Evolutionary conservation across 176 grass and related monocot genomes (phyloP).

Genomic region (Eragrostis curvula): DNA sequence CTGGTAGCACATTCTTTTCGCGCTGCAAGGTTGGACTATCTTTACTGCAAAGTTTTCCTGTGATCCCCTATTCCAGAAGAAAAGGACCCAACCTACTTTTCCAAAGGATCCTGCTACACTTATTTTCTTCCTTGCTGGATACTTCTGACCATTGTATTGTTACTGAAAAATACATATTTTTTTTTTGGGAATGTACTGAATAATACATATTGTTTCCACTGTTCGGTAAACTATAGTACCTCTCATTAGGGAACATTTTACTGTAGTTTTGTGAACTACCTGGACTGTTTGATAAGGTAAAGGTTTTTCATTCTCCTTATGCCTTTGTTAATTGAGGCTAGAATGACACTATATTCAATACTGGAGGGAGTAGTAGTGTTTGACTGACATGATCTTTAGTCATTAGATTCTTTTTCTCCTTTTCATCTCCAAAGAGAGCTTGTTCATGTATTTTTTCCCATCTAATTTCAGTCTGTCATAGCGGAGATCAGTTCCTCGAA

Average conservation of each 20-base stretch:
- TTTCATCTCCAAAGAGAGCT: slow-evolving; percentile 29
- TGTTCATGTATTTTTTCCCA: slow-evolving; percentile 26
- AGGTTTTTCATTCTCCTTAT: slow-evolving; percentile 4
- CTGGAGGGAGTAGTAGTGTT: neutral
- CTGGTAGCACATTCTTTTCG: slow-evolving; percentile 95
- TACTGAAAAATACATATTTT: slow-evolving; percentile 26
- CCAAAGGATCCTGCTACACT: slow-evolving; percentile 27
- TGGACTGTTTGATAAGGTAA: neutral
- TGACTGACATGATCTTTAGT: slow-evolving; percentile 6
- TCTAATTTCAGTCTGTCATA: slow-evolving; percentile 84
- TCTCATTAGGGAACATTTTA: neutral
- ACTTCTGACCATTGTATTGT: slow-evolving; percentile 3
- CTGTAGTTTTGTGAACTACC: slow-evolving; percentile 5
- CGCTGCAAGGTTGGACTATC: slow-evolving; percentile 84
- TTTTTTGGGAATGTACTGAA: too few relatives aligned
- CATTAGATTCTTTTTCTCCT: slow-evolving; percentile 19
- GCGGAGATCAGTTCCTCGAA: slow-evolving; percentile 96
- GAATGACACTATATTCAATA: neutral
- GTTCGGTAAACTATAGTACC: slow-evolving; percentile 5
- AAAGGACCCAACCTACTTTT: slow-evolving; percentile 15
- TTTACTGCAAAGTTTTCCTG: slow-evolving; percentile 5
- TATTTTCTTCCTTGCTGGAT: slow-evolving; percentile 4
- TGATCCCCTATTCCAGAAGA: neutral
- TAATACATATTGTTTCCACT: slow-evolving; percentile 21
- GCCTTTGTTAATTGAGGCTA: neutral